These are phyloP conservation scores for Microcyclospora pomicola DNA, from an alignment of 2,329 filamentous ascomycete genomes.

Conservation along the genomic window DNA sequence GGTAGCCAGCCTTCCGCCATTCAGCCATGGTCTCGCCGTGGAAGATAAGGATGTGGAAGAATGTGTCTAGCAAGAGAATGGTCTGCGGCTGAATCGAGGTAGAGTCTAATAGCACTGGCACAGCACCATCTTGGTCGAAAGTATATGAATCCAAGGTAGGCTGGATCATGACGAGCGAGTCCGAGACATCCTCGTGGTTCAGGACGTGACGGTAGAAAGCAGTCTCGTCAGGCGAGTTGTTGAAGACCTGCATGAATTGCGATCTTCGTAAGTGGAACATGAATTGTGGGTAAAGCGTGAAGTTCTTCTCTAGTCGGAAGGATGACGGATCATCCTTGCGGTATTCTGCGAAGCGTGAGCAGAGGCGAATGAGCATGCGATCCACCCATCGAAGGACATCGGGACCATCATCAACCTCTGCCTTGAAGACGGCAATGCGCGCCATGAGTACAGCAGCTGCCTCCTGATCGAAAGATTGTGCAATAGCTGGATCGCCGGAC, in stretches of 20 bases:
- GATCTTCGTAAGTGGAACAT: conserved; percentile 98
- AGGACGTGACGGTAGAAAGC: conserved; percentile 97
- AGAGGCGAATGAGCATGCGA: conserved; percentile 91
- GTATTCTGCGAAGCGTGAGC: conserved; percentile 94
- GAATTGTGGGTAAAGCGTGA: conserved; percentile 95
- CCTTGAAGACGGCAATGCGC: conserved; percentile 97
- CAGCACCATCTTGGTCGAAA: conserved; percentile 83
- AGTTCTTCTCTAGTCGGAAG: conserved; percentile 96
- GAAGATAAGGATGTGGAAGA: conserved; percentile 99
- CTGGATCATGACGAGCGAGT: conserved; percentile 97
- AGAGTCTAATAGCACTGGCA: conserved; percentile 90
- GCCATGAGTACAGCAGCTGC: conserved; percentile 96
- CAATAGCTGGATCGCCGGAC: conserved; percentile 84
- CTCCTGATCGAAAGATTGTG: conserved; percentile 96
- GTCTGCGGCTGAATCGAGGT: conserved; percentile 92
- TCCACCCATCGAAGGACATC: conserved; percentile 97
- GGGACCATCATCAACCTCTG: conserved; percentile 95
- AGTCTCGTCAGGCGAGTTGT: conserved; percentile 97
- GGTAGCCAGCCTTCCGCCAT: conserved; percentile 96
- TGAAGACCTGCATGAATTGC: conserved; percentile 97
- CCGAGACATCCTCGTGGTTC: conserved; percentile 92
- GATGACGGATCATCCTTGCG: conserved; percentile 95
- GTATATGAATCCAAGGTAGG: conserved; percentile 95
- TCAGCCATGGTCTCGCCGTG: conserved; percentile 96
- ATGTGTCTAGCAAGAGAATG: conserved; percentile 87